phyloP scores from a whole-genome alignment of 169 alveolate genomes.

The Plasmodium ovale region DNA sequence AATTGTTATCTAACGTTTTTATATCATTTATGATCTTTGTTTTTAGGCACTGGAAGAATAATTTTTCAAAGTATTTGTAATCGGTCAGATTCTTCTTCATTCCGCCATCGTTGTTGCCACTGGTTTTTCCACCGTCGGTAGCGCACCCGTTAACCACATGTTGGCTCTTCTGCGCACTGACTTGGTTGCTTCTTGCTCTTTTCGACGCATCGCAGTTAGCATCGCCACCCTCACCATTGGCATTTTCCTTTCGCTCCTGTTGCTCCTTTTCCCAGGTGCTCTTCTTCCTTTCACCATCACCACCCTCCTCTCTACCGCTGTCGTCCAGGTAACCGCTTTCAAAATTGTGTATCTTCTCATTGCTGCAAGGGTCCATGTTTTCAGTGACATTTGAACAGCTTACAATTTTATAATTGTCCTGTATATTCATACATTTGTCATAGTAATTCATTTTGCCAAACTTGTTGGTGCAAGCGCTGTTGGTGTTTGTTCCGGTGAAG shows the following conservation, averaged over 20 bases:
- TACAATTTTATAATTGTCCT: neutral
- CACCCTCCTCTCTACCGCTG: too few species aligned
- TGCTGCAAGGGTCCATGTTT: neutral
- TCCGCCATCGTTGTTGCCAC: neutral
- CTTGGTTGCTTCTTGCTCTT: too few species aligned
- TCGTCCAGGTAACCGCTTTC: neutral
- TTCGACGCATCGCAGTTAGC: neutral
- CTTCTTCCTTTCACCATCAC: too few species aligned
- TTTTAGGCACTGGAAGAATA: conserved; percentile 54
- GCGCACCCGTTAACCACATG: neutral
- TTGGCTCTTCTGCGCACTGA: neutral
- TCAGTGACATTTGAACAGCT: neutral
- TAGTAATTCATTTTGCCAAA: neutral
- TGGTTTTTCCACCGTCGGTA: neutral
- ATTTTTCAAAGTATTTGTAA: conserved; percentile 41
- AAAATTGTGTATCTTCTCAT: neutral
- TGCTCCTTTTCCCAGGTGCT: too few species aligned
- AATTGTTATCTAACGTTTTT: conserved; percentile 54
- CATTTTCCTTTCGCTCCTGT: too few species aligned
- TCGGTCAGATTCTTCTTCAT: conserved; percentile 11
- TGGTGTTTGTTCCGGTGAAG: neutral
- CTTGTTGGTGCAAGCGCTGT: neutral
- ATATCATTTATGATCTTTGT: conserved; percentile 49
- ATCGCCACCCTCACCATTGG: neutral
- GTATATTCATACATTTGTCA: neutral